Evolutionary conservation across 2,329 filamentous ascomycete species (phyloP), one percentile per base, ranked within the genome.

Genomic region (Sclerotinia glacialis): DNA sequence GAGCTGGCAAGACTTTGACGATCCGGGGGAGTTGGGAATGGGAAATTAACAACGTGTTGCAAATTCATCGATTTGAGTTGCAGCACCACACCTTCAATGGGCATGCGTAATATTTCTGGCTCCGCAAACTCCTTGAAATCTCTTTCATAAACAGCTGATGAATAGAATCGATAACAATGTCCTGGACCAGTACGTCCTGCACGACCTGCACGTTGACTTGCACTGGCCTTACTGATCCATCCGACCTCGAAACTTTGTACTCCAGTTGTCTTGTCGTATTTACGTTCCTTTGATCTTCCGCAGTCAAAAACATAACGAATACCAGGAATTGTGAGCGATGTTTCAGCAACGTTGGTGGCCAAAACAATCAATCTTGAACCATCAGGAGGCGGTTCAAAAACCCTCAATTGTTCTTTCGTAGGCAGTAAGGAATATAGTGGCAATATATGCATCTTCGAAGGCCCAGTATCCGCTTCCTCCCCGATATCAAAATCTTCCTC

Each of bases 161-260:
- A 97, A 78, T 97, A 99, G 5, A 99, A 80, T 66, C 93, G 83
- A 80, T 97, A 99, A 78, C 94, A 98, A 78, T 99, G 96, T 9
- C 95, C 95, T 1, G 95, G 93, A 0, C 93, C 94, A 5, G 94
- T 99, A 82, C 95, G 89, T 70, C 96, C 95, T 67, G 95, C 95
- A 83, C 95, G 92, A 79, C 95, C 95, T 67, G 92, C 88, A 76
- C 95, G 86, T 78, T 99, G 95, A 71, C 89, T 91, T 9, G 95
- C 94, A 76, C 92, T 96, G 37, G 95, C 95, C 80, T 99, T 98
- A 80, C 93, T 97, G 76, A 98, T 96, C 92, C 94, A 99, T 50
- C 90, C 90, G 64, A 99, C 86, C 73, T 97, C 91, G 76, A 97
- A 99, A 75, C 90, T 97, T 77, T 99, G 95, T 0, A 99, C 94